Percentiles rank a stretch among this genome's conserved stretches.
phyloP scores from a whole-genome alignment of 331 rosid species.

The Arachis monticola region DNA sequence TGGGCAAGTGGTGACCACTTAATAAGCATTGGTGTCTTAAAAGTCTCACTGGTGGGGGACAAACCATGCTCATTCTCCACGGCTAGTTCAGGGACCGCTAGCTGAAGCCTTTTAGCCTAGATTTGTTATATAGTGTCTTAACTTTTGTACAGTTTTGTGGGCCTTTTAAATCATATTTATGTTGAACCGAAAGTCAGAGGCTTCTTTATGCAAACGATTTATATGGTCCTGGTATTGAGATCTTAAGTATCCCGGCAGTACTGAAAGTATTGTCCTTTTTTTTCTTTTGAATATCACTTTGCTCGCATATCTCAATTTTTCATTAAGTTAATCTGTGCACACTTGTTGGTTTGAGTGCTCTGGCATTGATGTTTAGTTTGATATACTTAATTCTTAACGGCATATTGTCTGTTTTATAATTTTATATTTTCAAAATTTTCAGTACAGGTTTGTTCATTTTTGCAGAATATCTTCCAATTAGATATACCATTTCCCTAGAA shows the following conservation, averaged over 20 bases:
- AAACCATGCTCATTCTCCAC: constrained; percentile 8
- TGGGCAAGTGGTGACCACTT: constrained; percentile 11
- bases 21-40: constrained; percentile 9
- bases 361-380: constrained; percentile 26
- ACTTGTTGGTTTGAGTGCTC: neutral
- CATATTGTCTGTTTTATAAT: neutral
- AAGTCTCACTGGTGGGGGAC: constrained; percentile 15
- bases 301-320: constrained; percentile 2
- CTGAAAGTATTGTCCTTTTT: neutral
- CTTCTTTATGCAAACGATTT: constrained; percentile 9
- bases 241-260: constrained; percentile 7
- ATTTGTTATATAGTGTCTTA: constrained; percentile 4
- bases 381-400: constrained; percentile 7
- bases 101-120: neutral
- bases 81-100: neutral
- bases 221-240: constrained; percentile 9
- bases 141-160: neutral
- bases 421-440: neutral
- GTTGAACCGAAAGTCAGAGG: constrained; percentile 14
- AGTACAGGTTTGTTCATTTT: neutral
- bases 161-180: constrained; percentile 10
- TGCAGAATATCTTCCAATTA: constrained; percentile 6
- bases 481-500: neutral
- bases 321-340: neutral
- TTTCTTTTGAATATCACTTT: neutral